These are phyloP conservation scores for Lumnitzera littorea DNA, from an alignment of 345 rosid species.

Conservation along the genomic window DNA sequence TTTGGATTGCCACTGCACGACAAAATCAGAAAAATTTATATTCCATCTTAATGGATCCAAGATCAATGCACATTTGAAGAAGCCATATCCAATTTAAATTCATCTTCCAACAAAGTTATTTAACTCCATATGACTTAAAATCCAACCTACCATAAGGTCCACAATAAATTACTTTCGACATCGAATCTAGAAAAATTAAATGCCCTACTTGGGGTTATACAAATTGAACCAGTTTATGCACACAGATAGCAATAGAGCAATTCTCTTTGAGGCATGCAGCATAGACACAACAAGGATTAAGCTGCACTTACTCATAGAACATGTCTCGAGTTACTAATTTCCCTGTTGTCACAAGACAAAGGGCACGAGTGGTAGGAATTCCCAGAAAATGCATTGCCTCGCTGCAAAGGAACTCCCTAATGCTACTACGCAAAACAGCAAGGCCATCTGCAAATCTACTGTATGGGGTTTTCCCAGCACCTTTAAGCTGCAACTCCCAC, in stretches of 20 bases:
- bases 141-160: not conserved
- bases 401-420: constrained; percentile 91
- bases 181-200: too few species aligned
- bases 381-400: constrained; percentile 93
- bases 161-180: not conserved
- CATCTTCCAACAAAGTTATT: not conserved
- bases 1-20: constrained; percentile 83
- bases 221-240: too few species aligned
- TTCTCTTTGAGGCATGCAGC: not conserved
- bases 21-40: constrained; percentile 7
- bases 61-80: not conserved
- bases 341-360: constrained; percentile 88
- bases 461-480: constrained; percentile 92
- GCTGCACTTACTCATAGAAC: constrained; percentile 88
- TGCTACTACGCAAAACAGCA: constrained; percentile 93
- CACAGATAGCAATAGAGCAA: too few species aligned
- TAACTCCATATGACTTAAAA: constrained; percentile 3
- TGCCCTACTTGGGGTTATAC: too few species aligned
- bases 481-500: constrained; percentile 99
- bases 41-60: not conserved
- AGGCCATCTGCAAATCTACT: constrained; percentile 99
- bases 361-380: constrained; percentile 94
- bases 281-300: not conserved
- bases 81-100: too few species aligned
- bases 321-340: constrained; percentile 87